Percentiles rank a stretch among this genome's conserved stretches.
phyloP scores from a whole-genome alignment of 805 yeast species.

The Kurtzmaniella fragi region DNA sequence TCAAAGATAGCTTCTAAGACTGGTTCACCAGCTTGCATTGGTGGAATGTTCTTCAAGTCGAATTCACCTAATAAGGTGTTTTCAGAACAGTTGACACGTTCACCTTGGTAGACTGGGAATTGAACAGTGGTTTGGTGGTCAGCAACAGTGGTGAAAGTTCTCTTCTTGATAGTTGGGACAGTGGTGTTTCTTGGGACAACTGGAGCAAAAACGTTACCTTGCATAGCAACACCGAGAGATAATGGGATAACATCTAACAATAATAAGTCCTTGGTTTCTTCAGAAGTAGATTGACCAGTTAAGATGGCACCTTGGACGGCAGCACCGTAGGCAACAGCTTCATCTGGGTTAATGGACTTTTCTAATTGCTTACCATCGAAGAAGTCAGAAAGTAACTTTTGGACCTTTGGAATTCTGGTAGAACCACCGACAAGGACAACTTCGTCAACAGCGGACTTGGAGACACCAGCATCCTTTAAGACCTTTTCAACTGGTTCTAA shows the following conservation, averaged over 20 bases:
- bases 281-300: conserved; percentile 46
- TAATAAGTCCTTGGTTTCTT: conserved; percentile 47
- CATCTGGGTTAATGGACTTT: conserved; percentile 47
- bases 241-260: conserved; percentile 48
- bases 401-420: conserved; percentile 49
- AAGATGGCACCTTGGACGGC: conserved; percentile 49
- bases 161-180: conserved; percentile 47
- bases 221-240: conserved; percentile 48
- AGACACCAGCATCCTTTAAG: conserved; percentile 41
- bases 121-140: conserved; percentile 48
- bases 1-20: conserved; percentile 46
- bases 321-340: conserved; percentile 50
- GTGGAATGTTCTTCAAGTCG: conserved; percentile 48
- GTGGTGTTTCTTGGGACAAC: conserved; percentile 50
- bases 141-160: conserved; percentile 48
- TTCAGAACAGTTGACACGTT: conserved; percentile 47
- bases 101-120: conserved; percentile 50
- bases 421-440: conserved; percentile 49
- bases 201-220: conserved; percentile 47
- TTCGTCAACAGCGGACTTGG: conserved; percentile 40
- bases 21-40: conserved; percentile 48
- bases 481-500: conserved; percentile 48
- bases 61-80: conserved; percentile 48
- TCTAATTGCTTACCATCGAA: conserved; percentile 47
- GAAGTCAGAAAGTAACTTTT: conserved; percentile 46